Evolutionary conservation across 192 early-diverging fungal genomes (phyloP).

Genomic region (Linnemannia zychae): DNA sequence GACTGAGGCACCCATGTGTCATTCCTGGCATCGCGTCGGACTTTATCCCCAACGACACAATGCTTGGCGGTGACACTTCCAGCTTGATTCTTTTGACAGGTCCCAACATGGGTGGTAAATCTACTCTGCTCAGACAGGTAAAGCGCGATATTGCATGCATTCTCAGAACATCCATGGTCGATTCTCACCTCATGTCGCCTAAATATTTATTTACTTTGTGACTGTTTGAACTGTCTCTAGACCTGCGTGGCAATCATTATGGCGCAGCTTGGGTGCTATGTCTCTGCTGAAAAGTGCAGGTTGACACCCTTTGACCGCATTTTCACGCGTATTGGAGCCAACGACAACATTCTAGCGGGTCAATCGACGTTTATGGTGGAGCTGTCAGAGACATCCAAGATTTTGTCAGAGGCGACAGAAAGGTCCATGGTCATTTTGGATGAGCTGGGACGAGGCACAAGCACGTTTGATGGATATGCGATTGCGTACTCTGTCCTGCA

Average conservation of each 20-base stretch:
- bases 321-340: slow-evolving; percentile 97
- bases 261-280: slow-evolving; percentile 96
- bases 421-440: slow-evolving; percentile 95
- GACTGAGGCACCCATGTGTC: slow-evolving; percentile 95
- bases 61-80: slow-evolving; percentile 74
- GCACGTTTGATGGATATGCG: slow-evolving; percentile 96
- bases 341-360: slow-evolving; percentile 95
- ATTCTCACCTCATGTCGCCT: too few relatives aligned
- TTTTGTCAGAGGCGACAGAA: slow-evolving; percentile 91
- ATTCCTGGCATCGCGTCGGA: slow-evolving; percentile 71
- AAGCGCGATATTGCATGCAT: neutral
- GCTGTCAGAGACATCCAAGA: slow-evolving; percentile 92
- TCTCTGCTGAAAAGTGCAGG: slow-evolving; percentile 83
- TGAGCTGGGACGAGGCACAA: slow-evolving; percentile 97
- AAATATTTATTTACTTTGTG: neutral
- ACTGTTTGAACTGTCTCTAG: slow-evolving; percentile 34
- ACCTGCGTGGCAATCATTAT: slow-evolving; percentile 95
- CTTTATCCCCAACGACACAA: slow-evolving; percentile 97
- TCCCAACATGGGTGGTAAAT: slow-evolving; percentile 99
- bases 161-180: too few relatives aligned
- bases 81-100: slow-evolving; percentile 94
- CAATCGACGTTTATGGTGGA: slow-evolving; percentile 99
- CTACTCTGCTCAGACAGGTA: slow-evolving; percentile 93
- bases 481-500: slow-evolving; percentile 95
- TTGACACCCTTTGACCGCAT: slow-evolving; percentile 93